These are phyloP conservation scores for Botryotinia calthae DNA, from an alignment of 2,329 filamentous ascomycete genomes.

Conservation along the genomic window DNA sequence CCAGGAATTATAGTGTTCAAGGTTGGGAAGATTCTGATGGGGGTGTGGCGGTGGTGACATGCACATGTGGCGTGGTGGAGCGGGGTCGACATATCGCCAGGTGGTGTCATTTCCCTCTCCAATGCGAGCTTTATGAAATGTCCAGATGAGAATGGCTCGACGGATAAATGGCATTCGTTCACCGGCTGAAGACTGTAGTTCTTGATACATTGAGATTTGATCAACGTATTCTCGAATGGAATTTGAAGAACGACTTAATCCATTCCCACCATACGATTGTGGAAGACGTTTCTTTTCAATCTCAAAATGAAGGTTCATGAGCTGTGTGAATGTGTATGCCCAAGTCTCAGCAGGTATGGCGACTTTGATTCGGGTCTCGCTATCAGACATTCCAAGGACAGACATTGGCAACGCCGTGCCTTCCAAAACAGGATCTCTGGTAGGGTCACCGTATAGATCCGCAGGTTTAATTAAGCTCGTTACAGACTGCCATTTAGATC, in stretches of 20 bases:
- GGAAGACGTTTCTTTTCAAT: constrained; percentile 45
- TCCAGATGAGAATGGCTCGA: constrained; percentile 62
- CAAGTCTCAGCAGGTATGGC: constrained; percentile 36
- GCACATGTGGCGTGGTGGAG: constrained; percentile 28
- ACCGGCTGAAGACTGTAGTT: constrained; percentile 57
- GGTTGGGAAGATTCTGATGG: constrained; percentile 49
- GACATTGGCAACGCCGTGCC: constrained; percentile 23
- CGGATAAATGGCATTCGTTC: constrained; percentile 50
- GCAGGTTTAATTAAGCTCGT: constrained; percentile 57
- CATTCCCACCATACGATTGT: constrained; percentile 40
- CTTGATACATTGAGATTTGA: constrained; percentile 65
- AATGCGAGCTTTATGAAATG: constrained; percentile 53
- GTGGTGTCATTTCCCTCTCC: constrained; percentile 54
- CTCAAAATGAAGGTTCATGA: constrained; percentile 30
- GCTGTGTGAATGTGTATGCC: constrained; percentile 35
- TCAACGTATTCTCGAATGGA: constrained; percentile 56
- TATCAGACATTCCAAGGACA: constrained; percentile 23
- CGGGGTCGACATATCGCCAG: constrained; percentile 55
- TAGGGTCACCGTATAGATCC: constrained; percentile 41
- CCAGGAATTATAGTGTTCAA: constrained; percentile 55
- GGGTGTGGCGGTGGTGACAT: constrained; percentile 36
- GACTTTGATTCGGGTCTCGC: constrained; percentile 33
- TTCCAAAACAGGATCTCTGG: constrained; percentile 40
- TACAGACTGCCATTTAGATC: constrained; percentile 59
- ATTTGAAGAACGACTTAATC: constrained; percentile 37